Conservation (phyloP, 2,329 filamentous ascomycete species). For the Xylariaceae sp. region DNA sequence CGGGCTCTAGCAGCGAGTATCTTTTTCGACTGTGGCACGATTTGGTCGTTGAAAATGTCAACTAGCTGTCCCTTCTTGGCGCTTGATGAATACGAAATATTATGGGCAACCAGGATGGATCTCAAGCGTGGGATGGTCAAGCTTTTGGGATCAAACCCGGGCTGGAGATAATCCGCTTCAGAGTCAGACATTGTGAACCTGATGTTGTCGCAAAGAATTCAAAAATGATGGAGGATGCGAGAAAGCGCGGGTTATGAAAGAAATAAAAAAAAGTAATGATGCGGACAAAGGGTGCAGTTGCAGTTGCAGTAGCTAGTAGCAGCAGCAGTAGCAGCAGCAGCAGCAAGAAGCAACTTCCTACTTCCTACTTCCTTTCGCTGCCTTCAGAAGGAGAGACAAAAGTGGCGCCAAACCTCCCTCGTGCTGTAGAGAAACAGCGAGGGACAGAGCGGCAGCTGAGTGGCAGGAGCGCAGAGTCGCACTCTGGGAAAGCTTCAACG, state of each 20-base stretch:
- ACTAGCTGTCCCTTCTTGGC: constrained; percentile 93
- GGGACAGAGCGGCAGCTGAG: too few relatives aligned
- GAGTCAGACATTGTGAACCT: constrained; percentile 63
- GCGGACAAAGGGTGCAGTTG: too few relatives aligned
- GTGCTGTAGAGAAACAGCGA: too few relatives aligned
- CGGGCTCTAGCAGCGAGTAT: constrained; percentile 76
- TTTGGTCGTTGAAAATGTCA: constrained; percentile 79
- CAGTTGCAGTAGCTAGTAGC: too few relatives aligned
- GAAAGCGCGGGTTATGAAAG: not conserved
- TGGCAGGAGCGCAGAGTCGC: too few relatives aligned
- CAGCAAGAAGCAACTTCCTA: too few relatives aligned
- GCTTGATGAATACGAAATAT: constrained; percentile 82
- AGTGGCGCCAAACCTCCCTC: too few relatives aligned
- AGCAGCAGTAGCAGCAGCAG: too few relatives aligned
- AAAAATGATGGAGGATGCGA: not conserved
- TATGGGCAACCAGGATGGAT: constrained; percentile 89
- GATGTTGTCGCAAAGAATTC: not conserved
- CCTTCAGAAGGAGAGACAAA: too few relatives aligned
- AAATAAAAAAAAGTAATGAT: not conserved
- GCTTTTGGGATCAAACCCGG: constrained; percentile 82
- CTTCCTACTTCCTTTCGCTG: too few relatives aligned
- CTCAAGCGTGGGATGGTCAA: constrained; percentile 89
- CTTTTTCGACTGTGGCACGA: constrained; percentile 79
- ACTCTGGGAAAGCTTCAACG: too few relatives aligned
- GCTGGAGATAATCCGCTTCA: constrained; percentile 83